Evolutionary conservation across 2,329 filamentous ascomycete genomes (phyloP), one percentile per base, ranked within the genome.

Genomic region (Hyphodiscus sp.): DNA sequence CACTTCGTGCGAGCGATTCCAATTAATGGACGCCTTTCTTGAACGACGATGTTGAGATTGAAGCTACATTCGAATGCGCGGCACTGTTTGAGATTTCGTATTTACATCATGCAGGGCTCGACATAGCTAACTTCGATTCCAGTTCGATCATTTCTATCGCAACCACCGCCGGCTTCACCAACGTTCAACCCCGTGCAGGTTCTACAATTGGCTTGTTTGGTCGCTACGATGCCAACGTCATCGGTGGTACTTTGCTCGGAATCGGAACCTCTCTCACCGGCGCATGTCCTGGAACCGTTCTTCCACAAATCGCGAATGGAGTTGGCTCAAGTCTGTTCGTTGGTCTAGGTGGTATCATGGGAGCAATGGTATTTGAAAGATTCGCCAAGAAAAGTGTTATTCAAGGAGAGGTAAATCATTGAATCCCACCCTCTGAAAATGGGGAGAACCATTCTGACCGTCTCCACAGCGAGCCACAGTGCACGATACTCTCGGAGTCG

Each of bases 201-300:
- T 47, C 20, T 33, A 41, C 26, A 9, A 26, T 56, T 51, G 51
- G 50, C 1, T 76, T 79, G 0, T 69, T 83, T 61, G 76, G 82
- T 59, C 64, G 68, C 18, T 82, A 82, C 61, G 83, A 86, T 61
- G 84, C 82, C 52, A 87, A 88, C 65, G 68, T 86, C 46, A 60
- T 86, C 58, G 85, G 85, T 52, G 85, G 84, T 4, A 63, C 73
- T 16, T 68, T 86, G 2, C 75, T 85, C 23, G 84, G 85, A 38
- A 66, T 76, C n/a, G 85, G 85, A 52, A 86, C 87, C 83, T 76
- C 80, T 6, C 69, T 86, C 16, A 78, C 82, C 0, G 83, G 82
- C 9, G 78, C 83, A 0, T 87, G 84, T 55, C 82, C 85, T 0
- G 85, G 85, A 0, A 85, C 82, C 0, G 74, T 86, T 6, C 75